Conservation (phyloP, 129 eudicot genomes). For the Helianthus tuberosus region DNA sequence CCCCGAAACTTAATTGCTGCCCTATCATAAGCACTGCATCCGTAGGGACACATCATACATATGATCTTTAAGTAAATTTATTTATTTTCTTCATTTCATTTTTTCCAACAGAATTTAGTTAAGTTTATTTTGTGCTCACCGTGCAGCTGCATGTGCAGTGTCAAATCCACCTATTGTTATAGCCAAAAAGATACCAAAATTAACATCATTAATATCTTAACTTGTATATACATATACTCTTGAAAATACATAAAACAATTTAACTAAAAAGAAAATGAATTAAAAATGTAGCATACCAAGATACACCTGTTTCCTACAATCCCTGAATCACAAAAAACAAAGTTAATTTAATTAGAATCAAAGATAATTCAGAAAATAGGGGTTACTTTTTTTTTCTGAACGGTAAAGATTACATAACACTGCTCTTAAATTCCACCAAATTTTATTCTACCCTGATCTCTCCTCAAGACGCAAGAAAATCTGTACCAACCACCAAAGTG, state of each 20-base stretch:
- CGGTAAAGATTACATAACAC: no score
- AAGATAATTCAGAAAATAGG: background rate
- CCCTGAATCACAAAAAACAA: slow-evolving; percentile 59
- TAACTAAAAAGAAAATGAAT: background rate
- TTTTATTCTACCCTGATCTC: no score
- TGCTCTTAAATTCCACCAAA: no score
- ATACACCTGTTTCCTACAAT: slow-evolving; percentile 89
- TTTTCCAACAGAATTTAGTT: background rate
- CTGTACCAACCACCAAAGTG: no score
- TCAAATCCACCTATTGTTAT: slow-evolving; percentile 74
- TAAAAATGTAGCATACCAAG: slow-evolving; percentile 52
- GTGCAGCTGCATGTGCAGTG: slow-evolving; percentile 89
- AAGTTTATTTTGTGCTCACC: slow-evolving; percentile 44
- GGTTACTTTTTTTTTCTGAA: no score
- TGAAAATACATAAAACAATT: background rate
- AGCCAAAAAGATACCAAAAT: background rate
- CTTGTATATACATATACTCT: no score
- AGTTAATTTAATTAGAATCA: slow-evolving; percentile 2
- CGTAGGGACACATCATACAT: slow-evolving; percentile 18
- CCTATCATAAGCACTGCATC: slow-evolving; percentile 76
- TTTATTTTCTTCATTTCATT: background rate
- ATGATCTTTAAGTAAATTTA: background rate
- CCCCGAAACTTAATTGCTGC: slow-evolving; percentile 88
- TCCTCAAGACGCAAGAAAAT: no score
- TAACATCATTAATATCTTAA: background rate